These are phyloP conservation scores for Mycena indigotica DNA, from an alignment of 768 basidiomycete genomes.

Conservation along the genomic window DNA sequence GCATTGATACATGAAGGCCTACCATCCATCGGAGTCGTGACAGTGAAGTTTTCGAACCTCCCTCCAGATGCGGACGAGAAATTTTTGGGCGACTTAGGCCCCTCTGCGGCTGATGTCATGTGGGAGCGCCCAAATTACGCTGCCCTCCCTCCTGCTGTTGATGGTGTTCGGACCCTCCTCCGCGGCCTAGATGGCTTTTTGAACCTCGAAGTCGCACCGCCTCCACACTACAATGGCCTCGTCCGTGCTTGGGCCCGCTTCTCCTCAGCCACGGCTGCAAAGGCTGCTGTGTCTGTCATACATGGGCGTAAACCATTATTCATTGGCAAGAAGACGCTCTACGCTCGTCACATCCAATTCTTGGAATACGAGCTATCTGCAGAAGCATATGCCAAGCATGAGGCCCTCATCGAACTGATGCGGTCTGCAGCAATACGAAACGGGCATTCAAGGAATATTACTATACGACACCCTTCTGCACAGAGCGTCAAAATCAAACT, in stretches of 20 bases:
- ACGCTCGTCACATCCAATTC: conserved; percentile 55
- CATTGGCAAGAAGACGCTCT: conserved; percentile 49
- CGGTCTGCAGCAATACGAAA: conserved; percentile 36
- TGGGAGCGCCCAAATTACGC: conserved; percentile 52
- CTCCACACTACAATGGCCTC: conserved; percentile 52
- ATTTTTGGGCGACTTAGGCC: conserved; percentile 47
- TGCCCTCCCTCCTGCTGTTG: conserved; percentile 40
- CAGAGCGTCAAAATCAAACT: conserved; percentile 44
- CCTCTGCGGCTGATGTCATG: conserved; percentile 49
- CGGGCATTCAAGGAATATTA: conserved; percentile 29
- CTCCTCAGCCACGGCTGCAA: conserved; percentile 52
- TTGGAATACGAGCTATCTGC: conserved; percentile 47
- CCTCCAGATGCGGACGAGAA: conserved; percentile 46
- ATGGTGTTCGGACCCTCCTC: conserved; percentile 45
- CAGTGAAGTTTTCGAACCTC: conserved; percentile 59
- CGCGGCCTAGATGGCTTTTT: conserved; percentile 32
- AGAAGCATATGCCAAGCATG: conserved; percentile 41
- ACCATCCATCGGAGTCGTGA: conserved; percentile 59
- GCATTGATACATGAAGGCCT: conserved; percentile 58
- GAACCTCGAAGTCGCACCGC: conserved; percentile 48
- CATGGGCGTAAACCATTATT: conserved; percentile 48
- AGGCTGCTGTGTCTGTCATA: conserved; percentile 48
- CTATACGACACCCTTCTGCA: conserved; percentile 26
- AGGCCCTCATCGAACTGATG: conserved; percentile 49
- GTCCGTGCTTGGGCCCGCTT: conserved; percentile 62